Evolutionary conservation across 495 filamentous ascomycete species (phyloP).

Genomic region (Trichoderma asperelloides): DNA sequence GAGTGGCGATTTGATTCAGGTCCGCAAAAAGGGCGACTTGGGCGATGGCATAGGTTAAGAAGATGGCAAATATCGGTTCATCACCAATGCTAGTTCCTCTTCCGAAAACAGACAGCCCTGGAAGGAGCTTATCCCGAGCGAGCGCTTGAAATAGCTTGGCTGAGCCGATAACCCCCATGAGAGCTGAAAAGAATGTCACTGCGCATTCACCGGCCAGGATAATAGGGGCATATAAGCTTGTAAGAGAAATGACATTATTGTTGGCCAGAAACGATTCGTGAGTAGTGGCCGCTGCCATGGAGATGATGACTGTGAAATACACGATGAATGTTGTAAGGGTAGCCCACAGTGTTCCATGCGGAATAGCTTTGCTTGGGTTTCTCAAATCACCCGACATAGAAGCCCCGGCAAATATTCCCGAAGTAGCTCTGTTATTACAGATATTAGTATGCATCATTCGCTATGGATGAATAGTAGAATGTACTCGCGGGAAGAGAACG

Average conservation of each 20-base stretch:
- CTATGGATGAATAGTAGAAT: neutral
- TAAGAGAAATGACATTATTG: conserved; percentile 70
- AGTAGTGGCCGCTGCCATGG: conserved; percentile 71
- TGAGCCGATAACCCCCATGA: conserved; percentile 83
- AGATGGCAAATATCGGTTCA: conserved; percentile 69
- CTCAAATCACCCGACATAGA: conserved; percentile 85
- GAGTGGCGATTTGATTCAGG: conserved; percentile 80
- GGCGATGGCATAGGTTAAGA: conserved; percentile 65
- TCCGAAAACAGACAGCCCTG: conserved; percentile 64
- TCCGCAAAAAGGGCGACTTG: conserved; percentile 77
- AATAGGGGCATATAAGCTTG: conserved; percentile 60
- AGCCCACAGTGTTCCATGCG: conserved; percentile 69
- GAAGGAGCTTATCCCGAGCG: conserved; percentile 69
- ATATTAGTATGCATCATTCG: neutral
- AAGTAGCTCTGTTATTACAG: conserved; percentile 42
- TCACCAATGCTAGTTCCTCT: conserved; percentile 67
- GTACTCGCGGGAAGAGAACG: conserved; percentile 62
- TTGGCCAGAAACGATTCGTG: conserved; percentile 66
- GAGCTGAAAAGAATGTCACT: conserved; percentile 70
- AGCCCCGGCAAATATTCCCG: conserved; percentile 62
- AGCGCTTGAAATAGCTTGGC: conserved; percentile 85
- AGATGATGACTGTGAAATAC: conserved; percentile 68
- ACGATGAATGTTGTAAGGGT: conserved; percentile 65
- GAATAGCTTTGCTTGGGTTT: conserved; percentile 78
- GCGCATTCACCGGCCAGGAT: conserved; percentile 78